Percentiles rank a stretch among this genome's conserved stretches.
These are phyloP conservation scores for Spirogloea muscicola DNA, from an alignment of 139 green algal species.

Conservation along the genomic window DNA sequence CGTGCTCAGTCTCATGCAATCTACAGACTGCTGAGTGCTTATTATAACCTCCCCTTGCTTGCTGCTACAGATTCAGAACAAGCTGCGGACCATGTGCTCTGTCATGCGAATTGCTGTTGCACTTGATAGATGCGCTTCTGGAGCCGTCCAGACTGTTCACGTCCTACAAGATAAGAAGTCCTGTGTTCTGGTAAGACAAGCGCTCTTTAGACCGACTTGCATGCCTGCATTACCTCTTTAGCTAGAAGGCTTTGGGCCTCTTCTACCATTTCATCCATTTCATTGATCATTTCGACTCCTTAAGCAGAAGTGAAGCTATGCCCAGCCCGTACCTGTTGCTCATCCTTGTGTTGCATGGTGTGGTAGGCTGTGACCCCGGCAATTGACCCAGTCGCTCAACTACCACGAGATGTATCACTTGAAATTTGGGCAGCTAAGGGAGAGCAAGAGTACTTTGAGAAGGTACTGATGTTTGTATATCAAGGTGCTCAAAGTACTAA, in stretches of 20 bases:
- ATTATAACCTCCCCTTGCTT: background rate
- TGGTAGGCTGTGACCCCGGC: conserved; percentile 17
- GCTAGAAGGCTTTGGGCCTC: background rate
- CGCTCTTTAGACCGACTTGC: background rate
- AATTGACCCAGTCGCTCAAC: conserved; percentile 10
- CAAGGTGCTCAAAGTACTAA: background rate
- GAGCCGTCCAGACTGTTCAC: conserved; percentile 15
- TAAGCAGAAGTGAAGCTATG: too few relatives aligned
- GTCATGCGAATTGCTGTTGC: conserved; percentile 46
- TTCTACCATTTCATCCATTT: background rate
- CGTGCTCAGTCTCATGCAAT: background rate
- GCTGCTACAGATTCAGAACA: conserved; percentile 4
- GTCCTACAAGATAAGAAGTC: conserved; percentile 44
- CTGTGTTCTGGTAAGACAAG: conserved; percentile 22
- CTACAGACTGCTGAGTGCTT: background rate
- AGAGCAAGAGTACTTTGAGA: conserved; percentile 39
- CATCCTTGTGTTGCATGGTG: background rate
- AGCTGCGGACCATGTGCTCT: conserved; percentile 22
- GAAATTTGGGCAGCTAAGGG: conserved; percentile 48
- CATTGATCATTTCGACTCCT: background rate
- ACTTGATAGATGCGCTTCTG: conserved; percentile 45
- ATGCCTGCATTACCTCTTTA: background rate
- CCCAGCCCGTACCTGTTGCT: background rate
- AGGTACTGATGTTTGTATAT: conserved; percentile 1
- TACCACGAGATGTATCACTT: conserved; percentile 33